Percentiles rank a stretch among this genome's conserved stretches.
These are phyloP conservation scores for Borovskyia barvae DNA, from an alignment of 208 protist species.

Conservation along the genomic window DNA sequence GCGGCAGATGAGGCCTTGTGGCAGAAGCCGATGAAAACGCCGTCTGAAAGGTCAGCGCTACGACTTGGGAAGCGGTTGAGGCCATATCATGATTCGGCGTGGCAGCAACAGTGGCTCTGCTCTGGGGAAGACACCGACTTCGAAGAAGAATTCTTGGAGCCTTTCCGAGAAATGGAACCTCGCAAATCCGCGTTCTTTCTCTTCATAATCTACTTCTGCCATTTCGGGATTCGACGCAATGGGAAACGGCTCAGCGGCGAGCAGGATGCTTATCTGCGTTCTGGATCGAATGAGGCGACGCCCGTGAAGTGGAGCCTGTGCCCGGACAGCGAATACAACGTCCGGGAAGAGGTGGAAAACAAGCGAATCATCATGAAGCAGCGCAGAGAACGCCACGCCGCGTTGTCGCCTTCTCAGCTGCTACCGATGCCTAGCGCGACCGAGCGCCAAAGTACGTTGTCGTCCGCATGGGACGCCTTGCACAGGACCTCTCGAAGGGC, in stretches of 20 bases:
- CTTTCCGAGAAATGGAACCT: neutral
- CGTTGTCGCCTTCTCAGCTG: no score
- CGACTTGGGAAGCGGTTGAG: constrained; percentile 17
- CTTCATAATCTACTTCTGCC: constrained; percentile 23
- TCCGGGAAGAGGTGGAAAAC: constrained; percentile 12
- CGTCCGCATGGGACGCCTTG: no score
- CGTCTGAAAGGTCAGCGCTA: neutral
- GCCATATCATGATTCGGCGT: neutral
- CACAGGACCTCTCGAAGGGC: constrained; percentile 12
- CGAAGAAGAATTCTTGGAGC: constrained; percentile 5
- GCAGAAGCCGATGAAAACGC: neutral
- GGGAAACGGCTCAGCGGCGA: constrained; percentile 16
- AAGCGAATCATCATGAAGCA: constrained; percentile 10
- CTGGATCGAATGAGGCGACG: neutral
- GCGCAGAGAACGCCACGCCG: neutral
- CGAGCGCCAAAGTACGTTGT: no score
- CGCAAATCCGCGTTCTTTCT: constrained; percentile 13
- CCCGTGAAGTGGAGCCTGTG: constrained; percentile 11
- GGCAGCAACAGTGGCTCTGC: neutral
- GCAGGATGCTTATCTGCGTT: neutral
- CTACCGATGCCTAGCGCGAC: no score
- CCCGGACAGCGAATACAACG: constrained; percentile 7
- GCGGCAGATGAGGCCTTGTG: no score
- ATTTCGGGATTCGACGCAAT: constrained; percentile 23
- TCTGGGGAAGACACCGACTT: neutral